Evolutionary conservation across 805 yeast genomes (phyloP).

Genomic region (Sugiyamaella americana): DNA sequence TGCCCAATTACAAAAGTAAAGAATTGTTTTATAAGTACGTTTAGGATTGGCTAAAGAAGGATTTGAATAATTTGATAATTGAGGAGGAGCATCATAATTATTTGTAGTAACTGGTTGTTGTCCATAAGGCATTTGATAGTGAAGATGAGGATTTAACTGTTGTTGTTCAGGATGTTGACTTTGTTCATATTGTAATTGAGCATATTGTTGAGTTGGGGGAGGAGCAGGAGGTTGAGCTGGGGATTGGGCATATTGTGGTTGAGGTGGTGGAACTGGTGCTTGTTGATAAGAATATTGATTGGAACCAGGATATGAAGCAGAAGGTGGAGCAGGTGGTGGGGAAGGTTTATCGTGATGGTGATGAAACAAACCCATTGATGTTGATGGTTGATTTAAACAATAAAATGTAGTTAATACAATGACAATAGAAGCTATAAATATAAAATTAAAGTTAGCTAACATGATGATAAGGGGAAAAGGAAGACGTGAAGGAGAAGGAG

Average conservation of each 20-base stretch:
- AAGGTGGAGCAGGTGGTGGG: too few relatives aligned
- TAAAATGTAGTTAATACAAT: background rate
- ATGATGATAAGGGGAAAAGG: too few relatives aligned
- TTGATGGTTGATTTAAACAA: too few relatives aligned
- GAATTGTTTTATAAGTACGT: constrained; percentile 12
- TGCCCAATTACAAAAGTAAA: constrained; percentile 45
- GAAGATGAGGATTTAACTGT: background rate
- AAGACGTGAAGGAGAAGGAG: too few relatives aligned
- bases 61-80: background rate
- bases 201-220: background rate
- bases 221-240: too few relatives aligned
- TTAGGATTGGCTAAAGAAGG: background rate
- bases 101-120: background rate
- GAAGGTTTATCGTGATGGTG: background rate
- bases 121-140: background rate
- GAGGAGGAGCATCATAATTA: background rate
- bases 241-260: background rate
- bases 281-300: background rate
- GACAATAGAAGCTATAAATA: background rate
- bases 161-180: background rate
- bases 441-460: background rate
- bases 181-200: background rate
- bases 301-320: too few relatives aligned
- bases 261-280: too few relatives aligned
- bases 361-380: background rate